Evolutionary conservation across 2,329 filamentous ascomycete genomes (phyloP).

Genomic region (Dryadomyces sulphureus): DNA sequence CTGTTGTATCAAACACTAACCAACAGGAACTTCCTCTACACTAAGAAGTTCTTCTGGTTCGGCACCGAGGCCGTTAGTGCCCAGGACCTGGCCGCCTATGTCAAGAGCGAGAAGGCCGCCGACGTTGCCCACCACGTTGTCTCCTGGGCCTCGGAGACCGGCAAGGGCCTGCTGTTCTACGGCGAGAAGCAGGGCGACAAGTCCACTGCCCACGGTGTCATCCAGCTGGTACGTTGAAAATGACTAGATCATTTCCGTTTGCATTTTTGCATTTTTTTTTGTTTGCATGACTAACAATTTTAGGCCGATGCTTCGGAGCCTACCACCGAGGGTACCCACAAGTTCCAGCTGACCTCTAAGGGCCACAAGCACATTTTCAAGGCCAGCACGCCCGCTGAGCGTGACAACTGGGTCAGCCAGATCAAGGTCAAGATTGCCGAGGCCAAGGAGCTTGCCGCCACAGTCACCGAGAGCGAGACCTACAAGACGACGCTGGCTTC

Average conservation of each 20-base stretch:
- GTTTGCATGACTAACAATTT: not conserved
- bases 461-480: conserved; percentile 61
- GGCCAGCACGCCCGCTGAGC: conserved; percentile 57
- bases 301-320: conserved; percentile 54
- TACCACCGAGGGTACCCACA: conserved; percentile 57
- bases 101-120: conserved; percentile 77
- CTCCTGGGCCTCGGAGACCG: conserved; percentile 85
- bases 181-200: conserved; percentile 75
- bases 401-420: conserved; percentile 82
- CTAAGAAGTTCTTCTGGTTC: conserved; percentile 91
- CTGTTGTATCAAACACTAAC: not conserved
- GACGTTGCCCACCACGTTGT: conserved; percentile 61
- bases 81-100: conserved; percentile 61
- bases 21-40: conserved; percentile 67
- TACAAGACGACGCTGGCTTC: conserved; percentile 81
- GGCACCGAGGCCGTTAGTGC: conserved; percentile 53
- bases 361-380: conserved; percentile 93
- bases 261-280: not conserved
- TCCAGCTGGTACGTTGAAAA: conserved; percentile 57
- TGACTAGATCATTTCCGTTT: not conserved
- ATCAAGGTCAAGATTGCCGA: conserved; percentile 71
- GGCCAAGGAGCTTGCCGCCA: conserved; percentile 66
- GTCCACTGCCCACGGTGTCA: conserved; percentile 61
- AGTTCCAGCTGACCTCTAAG: conserved; percentile 75
- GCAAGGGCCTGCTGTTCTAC: conserved; percentile 88